Percentiles rank a stretch among this genome's conserved stretches.
Conservation (phyloP, 2,329 filamentous ascomycete species). For the Ustulina deusta region DNA sequence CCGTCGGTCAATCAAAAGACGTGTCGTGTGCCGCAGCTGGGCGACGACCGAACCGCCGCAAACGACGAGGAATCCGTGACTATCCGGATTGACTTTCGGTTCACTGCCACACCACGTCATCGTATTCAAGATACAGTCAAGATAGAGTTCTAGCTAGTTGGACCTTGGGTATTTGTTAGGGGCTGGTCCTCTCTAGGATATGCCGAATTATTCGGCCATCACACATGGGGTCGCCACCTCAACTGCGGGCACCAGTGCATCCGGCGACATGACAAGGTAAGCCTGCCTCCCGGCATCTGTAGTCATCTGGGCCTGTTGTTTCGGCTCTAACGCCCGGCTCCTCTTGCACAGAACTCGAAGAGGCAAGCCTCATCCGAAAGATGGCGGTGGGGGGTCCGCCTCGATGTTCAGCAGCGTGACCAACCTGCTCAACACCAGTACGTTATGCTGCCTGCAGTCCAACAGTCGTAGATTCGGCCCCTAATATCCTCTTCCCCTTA, state of each 20-base stretch:
- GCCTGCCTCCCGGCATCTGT: constrained; percentile 21
- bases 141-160: constrained; percentile 17
- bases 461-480: background rate
- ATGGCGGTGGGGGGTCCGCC: constrained; percentile 79
- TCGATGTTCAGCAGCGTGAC: constrained; percentile 92
- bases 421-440: constrained; percentile 97
- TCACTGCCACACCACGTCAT: background rate
- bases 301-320: background rate
- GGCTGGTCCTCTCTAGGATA: constrained; percentile 52
- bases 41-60: background rate
- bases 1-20: constrained; percentile 20
- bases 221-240: constrained; percentile 60
- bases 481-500: constrained; percentile 54
- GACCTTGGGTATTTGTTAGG: constrained; percentile 11
- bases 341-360: constrained; percentile 61
- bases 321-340: constrained; percentile 18
- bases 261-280: constrained; percentile 64
- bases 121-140: background rate
- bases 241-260: constrained; percentile 49
- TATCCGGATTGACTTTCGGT: background rate
- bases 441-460: constrained; percentile 46
- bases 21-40: constrained; percentile 6
- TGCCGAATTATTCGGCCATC: constrained; percentile 68
- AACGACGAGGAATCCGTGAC: constrained; percentile 10
- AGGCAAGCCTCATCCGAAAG: constrained; percentile 72